phyloP scores from a whole-genome alignment of 352 stramenopile species.

The Globisporangium megalacanthum region DNA sequence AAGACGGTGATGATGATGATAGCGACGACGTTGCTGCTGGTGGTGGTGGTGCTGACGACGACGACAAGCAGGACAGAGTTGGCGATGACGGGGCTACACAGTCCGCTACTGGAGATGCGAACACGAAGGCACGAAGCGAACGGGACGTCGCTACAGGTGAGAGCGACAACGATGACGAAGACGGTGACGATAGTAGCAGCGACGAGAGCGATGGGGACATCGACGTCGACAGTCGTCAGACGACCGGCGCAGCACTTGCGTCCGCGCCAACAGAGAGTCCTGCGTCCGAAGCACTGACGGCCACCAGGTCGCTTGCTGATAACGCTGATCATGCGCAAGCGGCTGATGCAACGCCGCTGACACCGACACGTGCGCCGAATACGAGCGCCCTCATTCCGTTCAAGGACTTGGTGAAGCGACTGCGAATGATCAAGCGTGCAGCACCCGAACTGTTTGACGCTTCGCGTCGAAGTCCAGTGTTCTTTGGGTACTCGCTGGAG shows the following conservation, averaged over 20 bases:
- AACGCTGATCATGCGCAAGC: slow-evolving; percentile 9
- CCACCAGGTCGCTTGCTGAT: no score
- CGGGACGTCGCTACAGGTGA: not conserved
- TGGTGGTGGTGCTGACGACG: slow-evolving; percentile 6
- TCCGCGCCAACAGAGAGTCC: not conserved
- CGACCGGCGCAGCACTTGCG: not conserved
- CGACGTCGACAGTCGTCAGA: not conserved
- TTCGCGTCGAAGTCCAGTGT: slow-evolving; percentile 42
- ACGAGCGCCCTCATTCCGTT: slow-evolving; percentile 12
- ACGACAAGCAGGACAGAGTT: not conserved
- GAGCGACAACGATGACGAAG: slow-evolving; percentile 13
- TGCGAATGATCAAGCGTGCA: slow-evolving; percentile 41
- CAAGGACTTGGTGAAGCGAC: slow-evolving; percentile 33
- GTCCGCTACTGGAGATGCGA: not conserved
- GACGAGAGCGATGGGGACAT: not conserved
- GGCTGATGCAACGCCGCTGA: not conserved
- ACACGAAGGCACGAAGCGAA: slow-evolving; percentile 10
- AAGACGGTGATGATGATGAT: slow-evolving; percentile 12
- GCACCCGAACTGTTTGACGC: slow-evolving; percentile 44
- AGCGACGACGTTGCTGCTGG: slow-evolving; percentile 7
- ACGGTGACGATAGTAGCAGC: slow-evolving; percentile 2
- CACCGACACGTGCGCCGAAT: not conserved
- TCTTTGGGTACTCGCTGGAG: slow-evolving; percentile 63
- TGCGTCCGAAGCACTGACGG: not conserved
- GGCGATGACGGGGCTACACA: slow-evolving; percentile 7